Conservation (phyloP, 2,329 filamentous ascomycete genomes). For the Xylariaceae sp. region DNA sequence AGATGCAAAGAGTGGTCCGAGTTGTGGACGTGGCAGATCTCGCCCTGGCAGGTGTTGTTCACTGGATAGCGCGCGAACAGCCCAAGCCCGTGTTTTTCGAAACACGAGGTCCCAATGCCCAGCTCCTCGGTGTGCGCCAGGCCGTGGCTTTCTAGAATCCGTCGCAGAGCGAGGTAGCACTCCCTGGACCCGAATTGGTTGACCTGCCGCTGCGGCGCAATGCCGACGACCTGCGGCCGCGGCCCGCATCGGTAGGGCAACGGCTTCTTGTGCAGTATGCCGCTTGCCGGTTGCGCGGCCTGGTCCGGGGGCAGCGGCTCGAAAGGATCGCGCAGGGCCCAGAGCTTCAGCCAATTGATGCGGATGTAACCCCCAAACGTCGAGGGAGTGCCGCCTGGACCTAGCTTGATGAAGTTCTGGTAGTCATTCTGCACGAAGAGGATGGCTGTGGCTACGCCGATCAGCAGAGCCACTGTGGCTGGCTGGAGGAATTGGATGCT, state of each 20-base stretch:
- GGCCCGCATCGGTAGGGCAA: conserved; percentile 69
- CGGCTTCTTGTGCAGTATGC: conserved; percentile 60
- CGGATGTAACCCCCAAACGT: conserved; percentile 76
- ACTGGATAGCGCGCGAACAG: conserved; percentile 73
- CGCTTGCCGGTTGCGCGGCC: conserved; percentile 58
- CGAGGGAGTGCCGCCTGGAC: conserved; percentile 80
- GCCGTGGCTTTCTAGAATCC: conserved; percentile 60
- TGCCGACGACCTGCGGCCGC: conserved; percentile 73
- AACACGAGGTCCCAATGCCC: conserved; percentile 72
- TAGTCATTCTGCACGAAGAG: conserved; percentile 73
- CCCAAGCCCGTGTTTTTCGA: conserved; percentile 82
- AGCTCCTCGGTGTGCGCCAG: conserved; percentile 54
- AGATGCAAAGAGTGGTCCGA: conserved; percentile 80
- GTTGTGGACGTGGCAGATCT: conserved; percentile 81
- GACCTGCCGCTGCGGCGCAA: conserved; percentile 82
- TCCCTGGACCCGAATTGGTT: conserved; percentile 65
- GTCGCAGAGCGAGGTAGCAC: conserved; percentile 63
- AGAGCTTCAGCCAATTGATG: conserved; percentile 74
- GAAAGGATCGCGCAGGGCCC: conserved; percentile 75
- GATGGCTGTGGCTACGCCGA: conserved; percentile 56
- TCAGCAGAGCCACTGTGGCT: conserved; percentile 55
- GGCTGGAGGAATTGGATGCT: conserved; percentile 60
- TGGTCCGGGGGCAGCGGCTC: conserved; percentile 60
- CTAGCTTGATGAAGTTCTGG: conserved; percentile 75
- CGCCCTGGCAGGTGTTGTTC: conserved; percentile 77